These are phyloP conservation scores for Lipomyces anomalus DNA, from an alignment of 805 yeast genomes.

Conservation along the genomic window DNA sequence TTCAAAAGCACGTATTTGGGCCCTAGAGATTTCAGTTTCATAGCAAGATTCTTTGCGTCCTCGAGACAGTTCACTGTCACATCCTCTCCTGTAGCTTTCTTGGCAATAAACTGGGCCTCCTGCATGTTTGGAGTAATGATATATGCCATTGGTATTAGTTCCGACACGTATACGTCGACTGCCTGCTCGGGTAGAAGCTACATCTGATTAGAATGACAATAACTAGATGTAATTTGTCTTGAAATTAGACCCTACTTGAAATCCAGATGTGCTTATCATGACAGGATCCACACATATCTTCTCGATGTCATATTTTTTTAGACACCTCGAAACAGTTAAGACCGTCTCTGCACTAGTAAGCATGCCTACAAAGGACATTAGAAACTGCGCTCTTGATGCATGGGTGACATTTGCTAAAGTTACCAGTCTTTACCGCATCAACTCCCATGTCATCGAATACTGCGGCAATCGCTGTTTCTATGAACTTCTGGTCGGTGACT, in stretches of 20 bases:
- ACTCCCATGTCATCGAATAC: slow-evolving; percentile 56
- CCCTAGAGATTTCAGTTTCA: slow-evolving; percentile 36
- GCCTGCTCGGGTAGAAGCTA: slow-evolving; percentile 46
- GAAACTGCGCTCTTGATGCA: not conserved
- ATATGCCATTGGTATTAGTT: slow-evolving; percentile 48
- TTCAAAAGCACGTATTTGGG: slow-evolving; percentile 59
- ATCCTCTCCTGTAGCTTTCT: slow-evolving; percentile 20
- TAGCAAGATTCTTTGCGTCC: slow-evolving; percentile 39
- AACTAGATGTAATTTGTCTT: too few relatives aligned
- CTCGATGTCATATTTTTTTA: slow-evolving; percentile 32
- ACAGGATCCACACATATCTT: slow-evolving; percentile 74
- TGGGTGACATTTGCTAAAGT: not conserved
- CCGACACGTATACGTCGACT: slow-evolving; percentile 40
- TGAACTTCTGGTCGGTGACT: slow-evolving; percentile 40
- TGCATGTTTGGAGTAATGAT: slow-evolving; percentile 69
- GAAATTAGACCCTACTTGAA: slow-evolving; percentile 31
- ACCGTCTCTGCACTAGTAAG: slow-evolving; percentile 50
- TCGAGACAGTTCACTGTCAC: slow-evolving; percentile 34
- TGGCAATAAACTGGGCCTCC: slow-evolving; percentile 50
- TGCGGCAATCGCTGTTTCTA: slow-evolving; percentile 47
- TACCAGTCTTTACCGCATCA: slow-evolving; percentile 59
- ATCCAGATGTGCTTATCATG: slow-evolving; percentile 76
- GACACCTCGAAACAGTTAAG: slow-evolving; percentile 38
- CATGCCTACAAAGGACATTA: slow-evolving; percentile 52
- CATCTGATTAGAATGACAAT: too few relatives aligned